phyloP scores from a whole-genome alignment of 2,329 filamentous ascomycete genomes.

The Pestalotiopsis sp. region DNA sequence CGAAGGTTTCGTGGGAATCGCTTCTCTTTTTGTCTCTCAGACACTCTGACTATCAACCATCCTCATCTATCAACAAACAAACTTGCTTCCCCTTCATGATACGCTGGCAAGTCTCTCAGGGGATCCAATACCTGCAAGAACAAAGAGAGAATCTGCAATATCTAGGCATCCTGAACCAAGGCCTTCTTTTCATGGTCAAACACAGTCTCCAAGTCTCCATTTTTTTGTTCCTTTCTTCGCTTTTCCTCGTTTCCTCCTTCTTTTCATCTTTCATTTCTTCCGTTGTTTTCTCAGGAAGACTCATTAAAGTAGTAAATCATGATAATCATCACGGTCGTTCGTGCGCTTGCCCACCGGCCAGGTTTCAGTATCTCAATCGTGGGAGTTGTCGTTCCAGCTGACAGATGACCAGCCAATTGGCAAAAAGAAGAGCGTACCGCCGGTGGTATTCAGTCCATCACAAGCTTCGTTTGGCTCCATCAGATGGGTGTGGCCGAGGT shows the following conservation, averaged over 20 bases:
- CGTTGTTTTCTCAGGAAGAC: too few species aligned
- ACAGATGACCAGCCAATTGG: neutral
- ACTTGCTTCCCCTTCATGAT: neutral
- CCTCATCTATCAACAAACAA: neutral
- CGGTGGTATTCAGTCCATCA: too few species aligned
- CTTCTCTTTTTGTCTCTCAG: too few species aligned
- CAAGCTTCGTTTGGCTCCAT: neutral
- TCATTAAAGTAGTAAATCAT: too few species aligned
- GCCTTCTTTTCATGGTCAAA: neutral
- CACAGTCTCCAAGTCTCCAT: neutral
- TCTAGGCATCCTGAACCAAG: neutral
- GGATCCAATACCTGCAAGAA: neutral
- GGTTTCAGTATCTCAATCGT: neutral
- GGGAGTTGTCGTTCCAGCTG: neutral
- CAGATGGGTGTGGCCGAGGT: conserved; percentile 10
- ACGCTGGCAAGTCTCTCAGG: neutral
- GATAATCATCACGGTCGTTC: neutral
- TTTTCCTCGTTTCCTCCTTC: too few species aligned
- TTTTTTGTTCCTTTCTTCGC: too few species aligned
- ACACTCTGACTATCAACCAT: too few species aligned
- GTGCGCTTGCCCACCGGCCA: neutral
- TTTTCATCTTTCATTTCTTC: too few species aligned
- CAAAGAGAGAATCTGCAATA: neutral
- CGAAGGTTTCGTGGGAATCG: too few species aligned
- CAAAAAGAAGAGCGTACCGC: neutral